These are phyloP conservation scores for Clavispora santaluciae DNA, from an alignment of 805 yeast species.

Conservation along the genomic window DNA sequence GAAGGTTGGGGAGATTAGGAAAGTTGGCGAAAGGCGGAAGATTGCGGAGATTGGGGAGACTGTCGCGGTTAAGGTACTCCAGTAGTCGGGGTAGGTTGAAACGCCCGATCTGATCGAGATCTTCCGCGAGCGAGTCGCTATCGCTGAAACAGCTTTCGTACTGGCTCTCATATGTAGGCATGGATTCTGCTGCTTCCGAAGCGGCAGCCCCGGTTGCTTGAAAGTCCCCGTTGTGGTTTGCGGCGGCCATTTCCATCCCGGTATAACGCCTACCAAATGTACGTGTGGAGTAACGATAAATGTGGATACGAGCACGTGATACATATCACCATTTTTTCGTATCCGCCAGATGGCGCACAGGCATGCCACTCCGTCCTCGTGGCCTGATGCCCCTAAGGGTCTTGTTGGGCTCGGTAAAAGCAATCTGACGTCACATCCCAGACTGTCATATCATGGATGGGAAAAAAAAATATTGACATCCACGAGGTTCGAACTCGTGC, in stretches of 20 bases:
- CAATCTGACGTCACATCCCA: no score
- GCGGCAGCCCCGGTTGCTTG: not conserved
- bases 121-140: slow-evolving; percentile 35
- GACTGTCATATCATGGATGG: no score
- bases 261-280: no score
- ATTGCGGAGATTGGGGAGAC: slow-evolving; percentile 21
- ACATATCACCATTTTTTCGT: not conserved
- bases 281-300: no score
- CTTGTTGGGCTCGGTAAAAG: no score
- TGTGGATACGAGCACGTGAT: not conserved
- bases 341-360: no score
- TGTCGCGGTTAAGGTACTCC: slow-evolving; percentile 9
- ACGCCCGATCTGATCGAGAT: slow-evolving; percentile 50
- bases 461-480: slow-evolving; percentile 16
- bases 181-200: not conserved
- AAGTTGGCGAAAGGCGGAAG: slow-evolving; percentile 15
- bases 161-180: not conserved
- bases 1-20: slow-evolving; percentile 18
- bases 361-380: no score
- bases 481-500: slow-evolving; percentile 24
- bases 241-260: no score
- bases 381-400: no score
- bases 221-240: no score
- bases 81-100: slow-evolving; percentile 23
- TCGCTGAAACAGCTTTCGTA: slow-evolving; percentile 11